Base-by-base conservation (phyloP, 495 filamentous ascomycete genomes). In the Penicillium daleae region DNA sequence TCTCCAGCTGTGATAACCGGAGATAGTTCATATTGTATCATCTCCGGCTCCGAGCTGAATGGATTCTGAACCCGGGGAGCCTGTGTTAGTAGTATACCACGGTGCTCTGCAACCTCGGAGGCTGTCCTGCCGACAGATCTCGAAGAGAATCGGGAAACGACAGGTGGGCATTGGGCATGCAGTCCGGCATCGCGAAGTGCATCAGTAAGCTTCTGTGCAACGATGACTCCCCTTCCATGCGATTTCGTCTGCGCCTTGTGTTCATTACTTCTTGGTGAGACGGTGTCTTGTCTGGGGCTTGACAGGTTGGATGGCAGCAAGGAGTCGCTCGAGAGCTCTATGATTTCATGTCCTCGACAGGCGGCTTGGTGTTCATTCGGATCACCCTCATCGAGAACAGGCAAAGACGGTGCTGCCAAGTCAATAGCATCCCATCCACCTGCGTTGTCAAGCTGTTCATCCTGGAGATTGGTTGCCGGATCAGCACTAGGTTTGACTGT, bases 161-260 rank as follows among this genome's bases (percentile, higher is more conserved):
- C 31, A 56, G 48, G 21, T 21, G 29, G 12, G 24, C 4, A 4
- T 35, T 54, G 31, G 26, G 57, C 37, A 10, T 50, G 19, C 32
- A 51, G 24, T 13, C 53, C 49, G 21, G 42, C 52, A 29, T 59
- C 57, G 6, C 63, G 49, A 6, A 78, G 65, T 5, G 74, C 74
- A 53, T 66, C 68, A 21, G 62, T 48, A 6, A 78, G 61, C 40
- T 74, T 76, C 40, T 63, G 50, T 7, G 70, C 76, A 27, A 76
- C 64, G 22, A 44, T 35, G 49, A 69, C 55, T 4, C 74, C 76
- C 57, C 72, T 71, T 21, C 76, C 74, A 32, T 59, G 49, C 5
- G 8, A 21, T 4, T 24, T 22, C 35, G 39, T 19, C 24, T 22
- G 19, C 0, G 17, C 26, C 8, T 2, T 24, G 13, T 48, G n/a